A percentile compares a stretch with the other conserved stretches of the same genome.
Conservation (phyloP, 345 rosid species). For the Sonneratia alba region DNA sequence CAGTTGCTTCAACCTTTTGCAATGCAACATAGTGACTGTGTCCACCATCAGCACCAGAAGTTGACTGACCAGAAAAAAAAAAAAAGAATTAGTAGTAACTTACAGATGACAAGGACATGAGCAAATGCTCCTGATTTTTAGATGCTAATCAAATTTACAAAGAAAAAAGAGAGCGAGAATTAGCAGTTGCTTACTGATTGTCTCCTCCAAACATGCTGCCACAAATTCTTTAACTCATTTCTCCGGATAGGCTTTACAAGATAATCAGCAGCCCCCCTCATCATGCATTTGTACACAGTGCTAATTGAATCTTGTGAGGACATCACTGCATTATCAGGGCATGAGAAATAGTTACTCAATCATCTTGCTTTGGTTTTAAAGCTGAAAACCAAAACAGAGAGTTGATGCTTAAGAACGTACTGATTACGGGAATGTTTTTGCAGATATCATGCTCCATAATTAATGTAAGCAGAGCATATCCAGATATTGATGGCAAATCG, state of each 20-base stretch:
- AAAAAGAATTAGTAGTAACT: slow-evolving; percentile 14
- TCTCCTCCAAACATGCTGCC: slow-evolving; percentile 99
- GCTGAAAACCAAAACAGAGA: slow-evolving; percentile 5
- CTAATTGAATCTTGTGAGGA: slow-evolving; percentile 71
- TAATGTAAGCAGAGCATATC: slow-evolving; percentile 72
- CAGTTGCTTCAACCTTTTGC: slow-evolving; percentile 55
- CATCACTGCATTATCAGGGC: slow-evolving; percentile 69
- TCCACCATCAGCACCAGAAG: slow-evolving; percentile 30
- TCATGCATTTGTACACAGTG: slow-evolving; percentile 86
- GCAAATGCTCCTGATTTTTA: too few relatives aligned
- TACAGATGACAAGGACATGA: slow-evolving; percentile 1
- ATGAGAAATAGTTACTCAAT: neutral
- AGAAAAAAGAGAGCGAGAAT: neutral
- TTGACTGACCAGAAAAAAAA: slow-evolving; percentile 24
- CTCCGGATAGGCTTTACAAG: slow-evolving; percentile 91
- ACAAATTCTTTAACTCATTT: slow-evolving; percentile 82
- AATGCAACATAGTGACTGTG: slow-evolving; percentile 65
- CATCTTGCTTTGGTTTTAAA: neutral
- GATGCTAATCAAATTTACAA: neutral
- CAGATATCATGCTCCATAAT: slow-evolving; percentile 86
- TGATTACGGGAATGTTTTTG: slow-evolving; percentile 90
- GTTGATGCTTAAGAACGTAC: slow-evolving; percentile 29
- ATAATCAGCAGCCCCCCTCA: slow-evolving; percentile 90
- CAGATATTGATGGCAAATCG: slow-evolving; percentile 81
- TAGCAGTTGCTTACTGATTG: slow-evolving; percentile 46